Percentiles rank a stretch among this genome's conserved stretches.
phyloP scores from a whole-genome alignment of 1,284 basidiomycete species.

The Ganoderma multipileum region DNA sequence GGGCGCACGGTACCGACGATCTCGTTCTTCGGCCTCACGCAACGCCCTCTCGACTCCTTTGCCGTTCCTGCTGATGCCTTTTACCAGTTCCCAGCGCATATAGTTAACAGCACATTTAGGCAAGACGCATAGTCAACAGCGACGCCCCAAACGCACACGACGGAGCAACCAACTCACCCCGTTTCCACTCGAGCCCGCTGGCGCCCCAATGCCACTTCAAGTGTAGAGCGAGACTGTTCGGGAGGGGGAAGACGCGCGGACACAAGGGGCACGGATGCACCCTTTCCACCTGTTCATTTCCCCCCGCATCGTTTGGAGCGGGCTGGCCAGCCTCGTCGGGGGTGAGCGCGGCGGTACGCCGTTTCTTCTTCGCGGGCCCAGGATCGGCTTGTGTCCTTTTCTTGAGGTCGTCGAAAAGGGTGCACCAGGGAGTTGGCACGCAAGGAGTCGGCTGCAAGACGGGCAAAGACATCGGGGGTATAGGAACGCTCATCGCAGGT shows the following conservation, averaged over 20 bases:
- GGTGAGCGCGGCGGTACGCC: not conserved
- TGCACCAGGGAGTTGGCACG: slow-evolving; percentile 19
- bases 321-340: not conserved
- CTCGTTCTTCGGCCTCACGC: not conserved
- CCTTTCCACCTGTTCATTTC: not conserved
- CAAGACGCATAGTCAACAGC: not conserved
- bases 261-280: slow-evolving; percentile 37
- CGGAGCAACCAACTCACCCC: slow-evolving; percentile 21
- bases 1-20: not conserved
- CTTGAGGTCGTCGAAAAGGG: slow-evolving; percentile 25
- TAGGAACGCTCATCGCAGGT: no score
- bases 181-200: slow-evolving; percentile 29
- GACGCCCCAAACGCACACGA: not conserved
- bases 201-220: slow-evolving; percentile 42
- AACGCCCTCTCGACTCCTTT: slow-evolving; percentile 18
- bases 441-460: not conserved
- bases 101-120: not conserved
- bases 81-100: not conserved
- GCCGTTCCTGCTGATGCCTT: slow-evolving; percentile 26
- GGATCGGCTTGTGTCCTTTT: not conserved
- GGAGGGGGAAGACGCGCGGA: slow-evolving; percentile 35
- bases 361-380: slow-evolving; percentile 3
- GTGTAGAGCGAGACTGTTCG: slow-evolving; percentile 41
- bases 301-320: not conserved
- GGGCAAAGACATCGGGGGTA: not conserved